Conservation (phyloP, 2,329 filamentous ascomycete species). For the Nigrospora osmanthi region DNA sequence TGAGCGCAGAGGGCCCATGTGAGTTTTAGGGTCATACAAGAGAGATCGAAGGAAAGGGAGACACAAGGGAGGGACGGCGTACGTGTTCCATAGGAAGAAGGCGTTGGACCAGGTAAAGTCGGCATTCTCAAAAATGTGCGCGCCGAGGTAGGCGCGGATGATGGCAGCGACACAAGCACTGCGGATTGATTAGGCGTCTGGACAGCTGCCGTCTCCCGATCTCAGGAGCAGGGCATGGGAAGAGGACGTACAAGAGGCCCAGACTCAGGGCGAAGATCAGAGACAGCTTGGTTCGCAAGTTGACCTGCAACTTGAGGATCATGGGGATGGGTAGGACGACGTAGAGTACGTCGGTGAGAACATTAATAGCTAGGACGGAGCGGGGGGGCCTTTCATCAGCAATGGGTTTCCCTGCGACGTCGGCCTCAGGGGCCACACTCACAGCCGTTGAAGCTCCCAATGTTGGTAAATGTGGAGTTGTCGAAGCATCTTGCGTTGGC, state of each 20-base stretch:
- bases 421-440: neutral
- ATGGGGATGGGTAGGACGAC: conserved; percentile 5
- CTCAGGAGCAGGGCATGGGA: accelerated
- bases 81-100: conserved; percentile 5
- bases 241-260: conserved; percentile 2
- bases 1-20: neutral
- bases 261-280: conserved; percentile 3
- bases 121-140: conserved; percentile 1
- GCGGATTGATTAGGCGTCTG: neutral
- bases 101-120: conserved; percentile 3
- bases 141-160: neutral
- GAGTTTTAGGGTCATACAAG: neutral
- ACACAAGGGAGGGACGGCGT: neutral
- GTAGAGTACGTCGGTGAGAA: conserved; percentile 3
- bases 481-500: conserved; percentile 1
- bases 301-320: conserved; percentile 5
- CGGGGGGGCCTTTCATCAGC: neutral
- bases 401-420: neutral
- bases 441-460: conserved; percentile 4
- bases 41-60: too few species aligned
- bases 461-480: neutral
- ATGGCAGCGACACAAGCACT: conserved; percentile 4
- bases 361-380: conserved; percentile 2
- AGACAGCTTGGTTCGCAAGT: conserved; percentile 1
- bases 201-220: neutral